phyloP scores from a whole-genome alignment of 202 grass and related monocot species.

The Schoenoplectus tabernaemontani region DNA sequence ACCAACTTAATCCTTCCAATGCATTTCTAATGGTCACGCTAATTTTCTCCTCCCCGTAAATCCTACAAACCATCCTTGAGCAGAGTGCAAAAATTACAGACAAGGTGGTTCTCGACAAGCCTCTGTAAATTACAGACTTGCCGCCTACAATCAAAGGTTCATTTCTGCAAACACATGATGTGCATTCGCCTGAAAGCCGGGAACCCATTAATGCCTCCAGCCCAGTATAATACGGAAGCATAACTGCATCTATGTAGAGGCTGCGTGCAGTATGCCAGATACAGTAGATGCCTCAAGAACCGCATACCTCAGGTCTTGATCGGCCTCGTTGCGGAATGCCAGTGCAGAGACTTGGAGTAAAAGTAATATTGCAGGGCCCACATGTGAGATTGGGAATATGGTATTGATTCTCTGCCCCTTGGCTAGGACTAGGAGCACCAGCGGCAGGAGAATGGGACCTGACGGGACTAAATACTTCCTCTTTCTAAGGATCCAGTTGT shows the following conservation, averaged over 20 bases:
- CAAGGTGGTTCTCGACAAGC: slow-evolving; percentile 75
- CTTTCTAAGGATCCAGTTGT: slow-evolving; percentile 37
- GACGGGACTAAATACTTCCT: slow-evolving; percentile 84
- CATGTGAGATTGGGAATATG: slow-evolving; percentile 71
- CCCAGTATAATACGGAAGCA: slow-evolving; percentile 94
- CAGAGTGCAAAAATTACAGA: slow-evolving; percentile 61
- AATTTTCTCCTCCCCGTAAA: slow-evolving; percentile 65
- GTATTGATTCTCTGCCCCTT: slow-evolving; percentile 71
- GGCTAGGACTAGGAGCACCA: slow-evolving; percentile 68
- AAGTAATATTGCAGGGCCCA: slow-evolving; percentile 81
- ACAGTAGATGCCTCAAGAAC: slow-evolving; percentile 92
- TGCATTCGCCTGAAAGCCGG: slow-evolving; percentile 70
- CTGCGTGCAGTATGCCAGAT: slow-evolving; percentile 93
- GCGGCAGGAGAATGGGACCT: slow-evolving; percentile 66
- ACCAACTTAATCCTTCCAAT: slow-evolving; percentile 66
- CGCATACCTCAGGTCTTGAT: slow-evolving; percentile 70
- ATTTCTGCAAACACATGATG: slow-evolving; percentile 78
- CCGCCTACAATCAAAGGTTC: slow-evolving; percentile 66
- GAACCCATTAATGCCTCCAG: slow-evolving; percentile 70
- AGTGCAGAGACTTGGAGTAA: slow-evolving; percentile 80
- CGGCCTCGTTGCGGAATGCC: slow-evolving; percentile 75
- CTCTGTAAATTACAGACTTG: slow-evolving; percentile 48
- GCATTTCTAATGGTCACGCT: slow-evolving; percentile 54
- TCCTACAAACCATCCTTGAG: slow-evolving; percentile 82
- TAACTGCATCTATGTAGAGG: slow-evolving; percentile 70